phyloP scores from a whole-genome alignment of 2,329 filamentous ascomycete species.

The Aspergillus ochraceoroseus region DNA sequence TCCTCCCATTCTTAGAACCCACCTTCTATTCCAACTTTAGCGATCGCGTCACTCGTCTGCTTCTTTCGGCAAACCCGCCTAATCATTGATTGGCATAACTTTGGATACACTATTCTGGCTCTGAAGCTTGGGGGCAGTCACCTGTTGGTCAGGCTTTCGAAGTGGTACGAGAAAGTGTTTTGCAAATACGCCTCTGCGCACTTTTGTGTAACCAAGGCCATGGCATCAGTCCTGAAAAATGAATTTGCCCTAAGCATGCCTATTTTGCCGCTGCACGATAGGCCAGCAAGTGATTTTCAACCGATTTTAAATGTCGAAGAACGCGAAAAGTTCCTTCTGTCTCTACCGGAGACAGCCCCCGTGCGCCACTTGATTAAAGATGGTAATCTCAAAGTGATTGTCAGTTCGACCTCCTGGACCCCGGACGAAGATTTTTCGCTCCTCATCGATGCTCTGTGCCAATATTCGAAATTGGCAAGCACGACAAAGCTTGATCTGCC shows the following conservation, averaged over 20 bases:
- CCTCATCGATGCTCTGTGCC: conserved; percentile 73
- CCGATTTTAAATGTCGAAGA: conserved; percentile 54
- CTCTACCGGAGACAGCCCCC: conserved; percentile 59
- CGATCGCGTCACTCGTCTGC: conserved; percentile 67
- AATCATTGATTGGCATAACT: conserved; percentile 98
- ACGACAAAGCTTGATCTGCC: conserved; percentile 52
- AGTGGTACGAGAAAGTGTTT: conserved; percentile 69
- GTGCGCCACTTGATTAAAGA: conserved; percentile 57
- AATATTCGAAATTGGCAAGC: conserved; percentile 58
- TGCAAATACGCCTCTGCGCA: conserved; percentile 66
- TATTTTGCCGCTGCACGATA: conserved; percentile 74
- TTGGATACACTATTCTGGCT: conserved; percentile 87
- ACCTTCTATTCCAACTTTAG: conserved; percentile 85
- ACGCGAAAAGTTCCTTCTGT: conserved; percentile 57
- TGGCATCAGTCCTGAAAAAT: conserved; percentile 66
- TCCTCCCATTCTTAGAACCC: conserved; percentile 73
- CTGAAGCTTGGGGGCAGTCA: conserved; percentile 60
- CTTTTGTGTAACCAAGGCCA: conserved; percentile 83
- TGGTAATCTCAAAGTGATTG: conserved; percentile 63
- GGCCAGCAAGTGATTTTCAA: conserved; percentile 76
- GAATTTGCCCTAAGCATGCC: conserved; percentile 63
- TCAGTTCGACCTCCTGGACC: conserved; percentile 96
- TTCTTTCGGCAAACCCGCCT: conserved; percentile 73
- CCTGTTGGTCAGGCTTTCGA: conserved; percentile 71
- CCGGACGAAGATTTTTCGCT: conserved; percentile 91